phyloP scores from a whole-genome alignment of 495 filamentous ascomycete species.

The Hyaloscypha hepaticicola region DNA sequence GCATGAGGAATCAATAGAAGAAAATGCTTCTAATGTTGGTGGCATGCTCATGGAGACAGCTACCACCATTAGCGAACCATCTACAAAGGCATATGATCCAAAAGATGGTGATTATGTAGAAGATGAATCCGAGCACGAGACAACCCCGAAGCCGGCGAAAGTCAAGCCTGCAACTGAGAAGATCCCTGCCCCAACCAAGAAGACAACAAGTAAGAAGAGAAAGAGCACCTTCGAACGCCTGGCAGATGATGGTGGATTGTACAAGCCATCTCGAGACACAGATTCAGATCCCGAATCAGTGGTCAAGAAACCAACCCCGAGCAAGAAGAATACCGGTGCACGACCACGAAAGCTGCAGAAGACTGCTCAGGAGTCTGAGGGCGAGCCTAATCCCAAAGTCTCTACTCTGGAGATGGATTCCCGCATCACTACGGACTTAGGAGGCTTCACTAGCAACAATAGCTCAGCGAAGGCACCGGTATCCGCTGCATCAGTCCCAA shows the following conservation, averaged over 20 bases:
- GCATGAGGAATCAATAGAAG: not conserved
- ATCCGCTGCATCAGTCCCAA: not conserved
- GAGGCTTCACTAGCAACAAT: not conserved
- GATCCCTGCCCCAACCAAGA: not conserved
- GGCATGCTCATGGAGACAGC: not conserved
- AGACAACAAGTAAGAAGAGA: slow-evolving; percentile 11
- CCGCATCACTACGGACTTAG: not conserved
- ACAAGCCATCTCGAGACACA: slow-evolving; percentile 8
- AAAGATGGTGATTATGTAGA: slow-evolving; percentile 4
- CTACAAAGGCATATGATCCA: not conserved
- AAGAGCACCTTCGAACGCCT: slow-evolving; percentile 15
- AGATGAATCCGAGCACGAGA: slow-evolving; percentile 11
- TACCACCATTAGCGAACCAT: slow-evolving; percentile 2
- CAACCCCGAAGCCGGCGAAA: slow-evolving; percentile 12
- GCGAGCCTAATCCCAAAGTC: not conserved
- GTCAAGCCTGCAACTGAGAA: not conserved
- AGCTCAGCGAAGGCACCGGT: not conserved
- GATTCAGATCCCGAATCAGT: slow-evolving; percentile 19
- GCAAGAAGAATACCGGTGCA: not conserved
- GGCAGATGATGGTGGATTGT: slow-evolving; percentile 21
- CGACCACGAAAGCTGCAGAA: slow-evolving; percentile 25
- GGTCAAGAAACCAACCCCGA: not conserved
- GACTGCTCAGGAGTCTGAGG: not conserved
- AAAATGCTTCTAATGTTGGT: not conserved
- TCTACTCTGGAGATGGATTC: not conserved